Percentiles rank a stretch among this genome's conserved stretches.
Evolutionary conservation across 441 rosid genomes (phyloP).

Genomic region (Hypseocharis bilobata): DNA sequence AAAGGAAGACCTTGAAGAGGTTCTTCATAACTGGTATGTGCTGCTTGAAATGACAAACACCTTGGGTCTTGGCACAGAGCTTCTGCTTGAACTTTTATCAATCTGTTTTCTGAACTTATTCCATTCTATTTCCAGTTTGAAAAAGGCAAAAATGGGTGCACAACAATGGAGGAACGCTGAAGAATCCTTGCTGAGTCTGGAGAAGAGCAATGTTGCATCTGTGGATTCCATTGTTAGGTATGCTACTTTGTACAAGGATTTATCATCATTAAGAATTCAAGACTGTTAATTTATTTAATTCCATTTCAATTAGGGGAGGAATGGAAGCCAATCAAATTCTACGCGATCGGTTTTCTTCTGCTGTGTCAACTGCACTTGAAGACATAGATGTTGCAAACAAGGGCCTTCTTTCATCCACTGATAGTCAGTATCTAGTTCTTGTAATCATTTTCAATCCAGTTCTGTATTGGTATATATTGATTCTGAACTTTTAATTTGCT

Average conservation of each 20-base stretch:
- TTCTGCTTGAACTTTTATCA: background rate
- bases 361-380: constrained; percentile 62
- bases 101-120: background rate
- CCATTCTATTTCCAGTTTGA: constrained; percentile 41
- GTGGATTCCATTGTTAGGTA: constrained; percentile 81
- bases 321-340: constrained; percentile 62
- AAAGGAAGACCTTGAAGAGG: constrained; percentile 64
- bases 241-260: constrained; percentile 12
- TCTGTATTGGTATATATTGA: background rate
- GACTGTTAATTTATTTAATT: background rate
- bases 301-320: constrained; percentile 49
- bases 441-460: background rate
- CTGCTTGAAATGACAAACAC: constrained; percentile 12
- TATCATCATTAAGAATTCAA: background rate
- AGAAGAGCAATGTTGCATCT: constrained; percentile 69
- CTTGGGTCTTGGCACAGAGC: too few relatives aligned
- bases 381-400: constrained; percentile 56
- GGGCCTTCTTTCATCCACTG: constrained; percentile 58
- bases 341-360: constrained; percentile 51
- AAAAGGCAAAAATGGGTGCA: constrained; percentile 63
- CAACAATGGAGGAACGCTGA: constrained; percentile 83
- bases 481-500: background rate
- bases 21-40: constrained; percentile 68
- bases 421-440: constrained; percentile 44
- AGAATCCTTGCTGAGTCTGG: constrained; percentile 69